These are phyloP conservation scores for Penicillium oxalicum DNA, from an alignment of 2,329 filamentous ascomycete genomes.

Conservation along the genomic window DNA sequence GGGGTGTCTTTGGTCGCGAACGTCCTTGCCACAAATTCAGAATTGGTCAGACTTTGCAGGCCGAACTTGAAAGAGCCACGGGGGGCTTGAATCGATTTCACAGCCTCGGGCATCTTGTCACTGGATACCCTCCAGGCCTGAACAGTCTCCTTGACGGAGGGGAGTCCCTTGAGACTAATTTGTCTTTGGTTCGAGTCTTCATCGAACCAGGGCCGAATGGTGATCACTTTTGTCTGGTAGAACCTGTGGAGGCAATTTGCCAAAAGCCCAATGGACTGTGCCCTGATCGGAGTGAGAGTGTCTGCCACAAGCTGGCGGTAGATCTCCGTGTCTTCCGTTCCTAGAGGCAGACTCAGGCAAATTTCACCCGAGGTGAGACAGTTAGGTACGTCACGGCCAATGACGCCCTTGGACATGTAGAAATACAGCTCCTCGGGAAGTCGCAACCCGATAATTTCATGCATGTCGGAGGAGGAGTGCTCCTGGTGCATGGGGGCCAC, in stretches of 20 bases:
- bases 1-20: slow-evolving; percentile 51
- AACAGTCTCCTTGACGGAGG: slow-evolving; percentile 50
- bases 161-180: slow-evolving; percentile 57
- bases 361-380: slow-evolving; percentile 77
- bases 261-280: slow-evolving; percentile 70
- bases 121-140: slow-evolving; percentile 66
- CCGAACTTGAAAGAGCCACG: slow-evolving; percentile 34
- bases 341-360: slow-evolving; percentile 73
- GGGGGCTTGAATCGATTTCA: slow-evolving; percentile 29
- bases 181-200: slow-evolving; percentile 57
- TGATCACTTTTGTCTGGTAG: slow-evolving; percentile 72
- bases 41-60: slow-evolving; percentile 62
- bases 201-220: slow-evolving; percentile 79
- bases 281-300: slow-evolving; percentile 67
- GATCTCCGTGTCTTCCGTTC: slow-evolving; percentile 70
- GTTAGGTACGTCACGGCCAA: slow-evolving; percentile 71
- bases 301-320: slow-evolving; percentile 74
- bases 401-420: slow-evolving; percentile 77
- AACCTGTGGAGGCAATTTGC: slow-evolving; percentile 75
- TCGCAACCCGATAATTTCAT: slow-evolving; percentile 84
- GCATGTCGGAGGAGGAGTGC: slow-evolving; percentile 71
- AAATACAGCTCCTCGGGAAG: slow-evolving; percentile 85
- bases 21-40: slow-evolving; percentile 64
- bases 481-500: slow-evolving; percentile 69
- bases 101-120: slow-evolving; percentile 45